Percentiles rank a stretch among this genome's conserved stretches.
These are phyloP conservation scores for Clarireedia sp. DNA, from an alignment of 2,329 filamentous ascomycete species.

Conservation along the genomic window DNA sequence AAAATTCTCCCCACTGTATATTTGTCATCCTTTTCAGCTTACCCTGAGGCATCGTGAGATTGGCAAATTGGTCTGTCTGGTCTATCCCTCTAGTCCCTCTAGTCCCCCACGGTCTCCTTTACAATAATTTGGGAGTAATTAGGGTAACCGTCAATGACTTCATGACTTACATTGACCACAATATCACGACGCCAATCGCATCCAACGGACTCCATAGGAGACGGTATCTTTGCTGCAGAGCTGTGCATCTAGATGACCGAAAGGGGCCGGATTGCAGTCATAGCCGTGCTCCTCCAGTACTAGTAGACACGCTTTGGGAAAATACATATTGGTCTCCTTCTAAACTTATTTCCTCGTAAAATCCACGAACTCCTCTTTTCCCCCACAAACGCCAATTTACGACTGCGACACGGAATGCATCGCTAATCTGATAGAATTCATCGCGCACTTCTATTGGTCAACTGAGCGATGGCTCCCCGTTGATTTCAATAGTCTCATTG, in stretches of 20 bases:
- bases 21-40: neutral
- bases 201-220: neutral
- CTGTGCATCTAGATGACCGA: too few species aligned
- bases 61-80: too few species aligned
- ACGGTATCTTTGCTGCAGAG: too few species aligned
- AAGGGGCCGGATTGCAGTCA: neutral
- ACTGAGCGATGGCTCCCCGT: neutral
- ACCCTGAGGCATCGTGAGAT: too few species aligned
- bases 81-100: neutral
- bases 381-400: slow-evolving; percentile 15
- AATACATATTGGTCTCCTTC: slow-evolving; percentile 1
- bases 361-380: neutral
- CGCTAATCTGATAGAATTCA: slow-evolving; percentile 21
- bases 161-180: too few species aligned
- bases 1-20: neutral
- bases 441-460: neutral
- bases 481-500: neutral
- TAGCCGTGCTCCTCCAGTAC: neutral
- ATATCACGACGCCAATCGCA: neutral
- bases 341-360: slow-evolving; percentile 10
- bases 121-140: too few species aligned
- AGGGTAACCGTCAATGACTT: too few species aligned
- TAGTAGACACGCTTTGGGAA: neutral
- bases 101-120: too few species aligned
- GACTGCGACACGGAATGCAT: slow-evolving; percentile 18